Percentiles rank a stretch among this genome's conserved stretches.
These are phyloP conservation scores for Lentinula boryana DNA, from an alignment of 768 basidiomycete genomes.

Conservation along the genomic window DNA sequence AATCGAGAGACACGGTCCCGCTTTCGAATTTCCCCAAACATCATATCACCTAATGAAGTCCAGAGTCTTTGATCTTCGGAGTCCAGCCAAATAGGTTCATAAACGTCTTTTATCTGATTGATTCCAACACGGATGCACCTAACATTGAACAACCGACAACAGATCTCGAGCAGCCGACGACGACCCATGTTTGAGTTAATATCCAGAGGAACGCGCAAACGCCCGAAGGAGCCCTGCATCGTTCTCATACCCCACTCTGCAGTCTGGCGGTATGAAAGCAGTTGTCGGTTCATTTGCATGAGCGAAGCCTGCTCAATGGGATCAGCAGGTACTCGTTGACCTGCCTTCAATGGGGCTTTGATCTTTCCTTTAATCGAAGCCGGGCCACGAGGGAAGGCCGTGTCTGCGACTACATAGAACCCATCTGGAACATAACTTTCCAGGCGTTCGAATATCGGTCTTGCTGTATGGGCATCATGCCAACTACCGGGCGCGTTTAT, in stretches of 20 bases:
- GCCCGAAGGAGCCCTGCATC: slow-evolving; percentile 41
- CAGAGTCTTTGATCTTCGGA: slow-evolving; percentile 26
- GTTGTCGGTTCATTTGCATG: slow-evolving; percentile 17
- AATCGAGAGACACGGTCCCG: slow-evolving; percentile 22
- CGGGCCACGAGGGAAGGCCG: slow-evolving; percentile 24
- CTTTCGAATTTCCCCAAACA: slow-evolving; percentile 27
- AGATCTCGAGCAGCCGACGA: slow-evolving; percentile 28
- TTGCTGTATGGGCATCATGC: slow-evolving; percentile 26
- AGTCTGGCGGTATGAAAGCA: slow-evolving; percentile 31
- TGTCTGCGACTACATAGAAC: slow-evolving; percentile 26
- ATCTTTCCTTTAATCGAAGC: slow-evolving; percentile 16
- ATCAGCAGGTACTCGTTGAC: slow-evolving; percentile 4
- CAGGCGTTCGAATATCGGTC: slow-evolving; percentile 19
- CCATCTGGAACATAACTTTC: slow-evolving; percentile 16
- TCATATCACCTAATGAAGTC: slow-evolving; percentile 28
- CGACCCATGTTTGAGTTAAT: slow-evolving; percentile 21
- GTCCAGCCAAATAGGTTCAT: slow-evolving; percentile 31
- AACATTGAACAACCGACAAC: slow-evolving; percentile 29
- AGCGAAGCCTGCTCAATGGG: neutral
- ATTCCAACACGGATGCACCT: slow-evolving; percentile 25
- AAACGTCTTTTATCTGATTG: slow-evolving; percentile 37
- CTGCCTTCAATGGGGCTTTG: slow-evolving; percentile 19
- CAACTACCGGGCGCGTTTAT: slow-evolving; percentile 29
- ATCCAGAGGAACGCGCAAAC: slow-evolving; percentile 33
- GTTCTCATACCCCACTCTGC: slow-evolving; percentile 46